Conservation (phyloP, 495 filamentous ascomycete species). For the Tricharina praecox region DNA sequence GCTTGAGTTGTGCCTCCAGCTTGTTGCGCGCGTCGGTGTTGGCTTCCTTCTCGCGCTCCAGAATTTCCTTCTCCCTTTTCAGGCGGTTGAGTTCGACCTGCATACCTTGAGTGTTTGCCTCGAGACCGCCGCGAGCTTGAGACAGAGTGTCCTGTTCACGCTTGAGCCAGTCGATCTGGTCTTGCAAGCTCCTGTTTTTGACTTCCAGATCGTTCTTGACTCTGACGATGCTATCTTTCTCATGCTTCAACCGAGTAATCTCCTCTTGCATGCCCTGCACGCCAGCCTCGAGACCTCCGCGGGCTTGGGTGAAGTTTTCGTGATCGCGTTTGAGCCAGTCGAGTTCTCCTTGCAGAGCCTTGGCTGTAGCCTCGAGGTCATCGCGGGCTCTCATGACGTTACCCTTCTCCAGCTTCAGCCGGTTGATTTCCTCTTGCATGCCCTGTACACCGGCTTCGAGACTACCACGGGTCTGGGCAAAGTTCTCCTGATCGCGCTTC, state of each 20-base stretch:
- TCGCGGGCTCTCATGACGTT: background rate
- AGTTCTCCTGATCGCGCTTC: background rate
- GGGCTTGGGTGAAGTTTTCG: background rate
- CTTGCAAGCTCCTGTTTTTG: conserved; percentile 23
- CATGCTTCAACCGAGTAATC: background rate
- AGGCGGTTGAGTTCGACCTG: no score
- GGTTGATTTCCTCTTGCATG: background rate
- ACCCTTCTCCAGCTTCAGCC: background rate
- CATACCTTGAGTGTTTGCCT: no score
- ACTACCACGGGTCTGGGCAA: background rate
- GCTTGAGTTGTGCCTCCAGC: no score
- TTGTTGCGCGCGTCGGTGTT: background rate
- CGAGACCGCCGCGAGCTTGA: background rate
- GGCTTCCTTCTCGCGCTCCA: background rate
- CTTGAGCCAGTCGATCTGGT: conserved; percentile 1
- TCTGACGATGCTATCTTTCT: background rate
- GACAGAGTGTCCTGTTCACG: background rate
- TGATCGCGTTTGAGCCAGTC: background rate
- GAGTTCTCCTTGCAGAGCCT: background rate
- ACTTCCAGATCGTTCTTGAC: background rate
- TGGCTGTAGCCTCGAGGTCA: background rate
- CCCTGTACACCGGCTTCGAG: background rate
- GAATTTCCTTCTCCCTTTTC: no score
- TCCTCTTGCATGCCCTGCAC: background rate
- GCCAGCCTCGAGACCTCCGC: background rate